Base-by-base conservation (phyloP, 306 rosid genomes). In the Pueraria montana region DNA sequence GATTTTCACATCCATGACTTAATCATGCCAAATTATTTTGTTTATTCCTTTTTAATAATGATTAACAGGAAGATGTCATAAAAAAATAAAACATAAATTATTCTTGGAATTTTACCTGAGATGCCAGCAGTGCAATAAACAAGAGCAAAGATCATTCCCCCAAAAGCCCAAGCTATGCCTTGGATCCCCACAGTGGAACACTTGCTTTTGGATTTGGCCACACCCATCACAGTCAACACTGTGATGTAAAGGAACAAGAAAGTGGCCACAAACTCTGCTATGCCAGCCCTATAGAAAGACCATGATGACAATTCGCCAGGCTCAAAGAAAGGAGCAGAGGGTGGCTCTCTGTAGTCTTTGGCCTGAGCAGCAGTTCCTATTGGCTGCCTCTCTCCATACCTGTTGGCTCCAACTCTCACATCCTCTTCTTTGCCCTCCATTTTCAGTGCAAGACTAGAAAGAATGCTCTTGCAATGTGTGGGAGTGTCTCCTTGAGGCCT, bases 141-240 rank as follows among this genome's bases (percentile, higher is more conserved):
- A 50, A 86, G 91, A 75, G 84, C 91, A 65, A 89, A 89, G 46
- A 89, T 89, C 89, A 84, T 89, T 11, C 91, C 91, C 55, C 89
- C 91, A 66, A 89, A 84, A 3, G 91, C 87, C 91, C 91, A 89
- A 64, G 91, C 91, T 9, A 89, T 89, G 74, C 89, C 88, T 75
- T 89, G 91, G 23, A 82, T 72, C 3, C 91, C 91, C 12, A 89
- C 91, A 0, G 91, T 70, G 6, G 88, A 74, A 30, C 91, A 88
- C 82, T 88, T 88, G 55, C 0, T 26, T 0, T 64, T 73, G 2
- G 92, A 82, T 61, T 64, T 79, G 40, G 12, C 11, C 9, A 88
- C 91, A 24, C 91, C 91, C 82, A 88, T 88, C 2, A 85, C 87
- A 0, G 91, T 85, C 6, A 83, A 50, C 4, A 88, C 73, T 0